Evolutionary conservation across 1,139 yeast species (phyloP), one percentile per base, ranked within the genome.

Genomic region (Scheffersomyces illinoinensis): DNA sequence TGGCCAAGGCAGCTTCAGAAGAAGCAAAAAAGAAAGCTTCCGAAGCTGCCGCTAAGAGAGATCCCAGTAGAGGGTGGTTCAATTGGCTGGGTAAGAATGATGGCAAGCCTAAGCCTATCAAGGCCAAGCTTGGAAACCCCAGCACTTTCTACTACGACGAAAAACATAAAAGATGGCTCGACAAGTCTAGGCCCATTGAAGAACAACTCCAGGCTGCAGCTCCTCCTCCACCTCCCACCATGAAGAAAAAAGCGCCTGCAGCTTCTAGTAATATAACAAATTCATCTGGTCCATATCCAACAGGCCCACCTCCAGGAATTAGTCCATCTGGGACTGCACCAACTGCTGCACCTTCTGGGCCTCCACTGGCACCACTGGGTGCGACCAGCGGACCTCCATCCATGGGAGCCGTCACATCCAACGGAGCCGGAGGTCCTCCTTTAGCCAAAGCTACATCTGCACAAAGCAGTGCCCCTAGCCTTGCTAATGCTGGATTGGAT

Each of bases 91-190:
- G 77, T 10, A 77, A 74, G 56, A 77, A 78, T 55, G 85, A 86
- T 57, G 88, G 87, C 55, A 88, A 85, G 59, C 89, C 90, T 52
- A 91, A 90, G 69, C 91, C 96, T 1, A 82, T 87, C 60, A 85
- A 86, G 65, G 98, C 98, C 47, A 93, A 95, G 67, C 77, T 95
- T 62, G 99, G 99, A 10, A 64, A 63, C 54, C 67, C 67, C 53
- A 90, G 82, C 68, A 79, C 85, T 49, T 89, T 95, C 68, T 85
- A 85, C 66, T 96, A 87, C 71, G 97, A 93, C 74, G 96, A 91
- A 67, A 86, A 89, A 61, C 83, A 91, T 68, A 89, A 90, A 70
- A 83, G 97, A 68, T 95, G 98, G 97, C 86, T 95, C 57, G 89
- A 91, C 69, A 86, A 85, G 61, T 86, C 87, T 61, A 85, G 83